Base-by-base conservation (phyloP, 1,139 yeast genomes). In the Taphrina wiesneri region DNA sequence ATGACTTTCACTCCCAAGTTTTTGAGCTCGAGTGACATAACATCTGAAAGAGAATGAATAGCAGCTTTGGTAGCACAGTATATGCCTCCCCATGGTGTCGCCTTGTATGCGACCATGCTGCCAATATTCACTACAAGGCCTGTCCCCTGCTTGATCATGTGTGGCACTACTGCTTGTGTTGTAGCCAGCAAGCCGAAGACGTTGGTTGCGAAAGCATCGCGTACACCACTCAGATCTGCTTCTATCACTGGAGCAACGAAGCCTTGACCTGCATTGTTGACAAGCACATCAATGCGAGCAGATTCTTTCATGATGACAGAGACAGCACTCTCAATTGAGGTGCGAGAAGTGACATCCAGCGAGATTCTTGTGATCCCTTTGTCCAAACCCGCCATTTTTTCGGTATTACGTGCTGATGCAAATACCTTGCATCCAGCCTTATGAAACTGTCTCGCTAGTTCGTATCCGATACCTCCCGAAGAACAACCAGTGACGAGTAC, bases 401-500 rank as follows among this genome's bases (percentile, higher is more conserved):
- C 86, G 41, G 83, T 73, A 70, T 91, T 80, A 73, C 96, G 80
- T 1, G 96, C 93, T 60, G 89, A 86, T 0, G 89, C 89, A 73
- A 81, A 85, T 1, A 88, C 92, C 6, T 28, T 32, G 65, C 47
- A 52, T 63, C 72, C 72, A 68, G 85, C 77, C 21, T 77, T 74
- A 17, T 89, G 86, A 68, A 88, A 79, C 72, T 87, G 90, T 66
- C 82, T 79, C 34, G 92, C 85, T 11, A 86, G 77, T 19, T 85
- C 84, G 73, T 78, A 83, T 2, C 96, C 96, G 70, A 89, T 89
- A 15, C 95, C 96, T 0, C 62, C 62, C 19, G 91, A 86, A 0
- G 93, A 87, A 15, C 90, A 88, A 7, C 96, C 96, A 0, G 96
- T 89, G 36, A 89, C 82, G 53, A 87, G 77, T 1, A 85, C 90